Evolutionary conservation across 2,329 filamentous ascomycete species (phyloP).

Genomic region (Pseudogymnoascus sp.): DNA sequence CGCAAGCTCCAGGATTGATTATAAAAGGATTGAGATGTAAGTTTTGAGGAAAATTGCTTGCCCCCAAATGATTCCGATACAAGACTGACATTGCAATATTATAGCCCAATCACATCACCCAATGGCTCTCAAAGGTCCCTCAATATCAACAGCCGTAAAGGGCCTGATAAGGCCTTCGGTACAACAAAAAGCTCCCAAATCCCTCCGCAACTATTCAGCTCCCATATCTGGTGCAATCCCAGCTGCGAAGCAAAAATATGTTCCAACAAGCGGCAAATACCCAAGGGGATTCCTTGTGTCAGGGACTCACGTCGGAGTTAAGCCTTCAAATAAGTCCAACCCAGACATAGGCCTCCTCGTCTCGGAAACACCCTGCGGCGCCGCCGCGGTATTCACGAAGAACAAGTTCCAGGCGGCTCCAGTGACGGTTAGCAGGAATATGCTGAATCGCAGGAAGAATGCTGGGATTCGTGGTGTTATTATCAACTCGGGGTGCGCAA

Average conservation of each 20-base stretch:
- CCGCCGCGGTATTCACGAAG: slow-evolving; percentile 90
- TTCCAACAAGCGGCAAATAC: slow-evolving; percentile 78
- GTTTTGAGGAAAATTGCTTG: not conserved
- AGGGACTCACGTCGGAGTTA: slow-evolving; percentile 86
- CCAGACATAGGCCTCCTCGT: slow-evolving; percentile 85
- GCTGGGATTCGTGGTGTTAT: slow-evolving; percentile 72
- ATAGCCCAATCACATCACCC: not conserved
- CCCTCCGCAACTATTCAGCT: slow-evolving; percentile 48
- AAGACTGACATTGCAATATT: not conserved
- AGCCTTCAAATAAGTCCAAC: slow-evolving; percentile 83
- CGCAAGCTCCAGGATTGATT: not conserved
- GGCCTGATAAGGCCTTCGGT: slow-evolving; percentile 21
- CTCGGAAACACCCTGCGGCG: slow-evolving; percentile 78
- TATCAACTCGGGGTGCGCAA: slow-evolving; percentile 93
- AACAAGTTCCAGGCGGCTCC: slow-evolving; percentile 98
- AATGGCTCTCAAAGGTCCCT: slow-evolving; percentile 25
- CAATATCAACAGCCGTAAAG: slow-evolving; percentile 18
- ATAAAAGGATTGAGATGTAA: not conserved
- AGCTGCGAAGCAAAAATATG: slow-evolving; percentile 78
- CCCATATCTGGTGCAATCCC: slow-evolving; percentile 56
- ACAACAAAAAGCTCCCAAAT: slow-evolving; percentile 17
- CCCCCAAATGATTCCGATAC: not conserved
- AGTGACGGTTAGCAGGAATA: slow-evolving; percentile 73
- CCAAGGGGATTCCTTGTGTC: slow-evolving; percentile 84
- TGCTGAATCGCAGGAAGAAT: slow-evolving; percentile 60